Base-by-base conservation (phyloP, 352 stramenopile genomes). In the Phytophthora kernoviae region DNA sequence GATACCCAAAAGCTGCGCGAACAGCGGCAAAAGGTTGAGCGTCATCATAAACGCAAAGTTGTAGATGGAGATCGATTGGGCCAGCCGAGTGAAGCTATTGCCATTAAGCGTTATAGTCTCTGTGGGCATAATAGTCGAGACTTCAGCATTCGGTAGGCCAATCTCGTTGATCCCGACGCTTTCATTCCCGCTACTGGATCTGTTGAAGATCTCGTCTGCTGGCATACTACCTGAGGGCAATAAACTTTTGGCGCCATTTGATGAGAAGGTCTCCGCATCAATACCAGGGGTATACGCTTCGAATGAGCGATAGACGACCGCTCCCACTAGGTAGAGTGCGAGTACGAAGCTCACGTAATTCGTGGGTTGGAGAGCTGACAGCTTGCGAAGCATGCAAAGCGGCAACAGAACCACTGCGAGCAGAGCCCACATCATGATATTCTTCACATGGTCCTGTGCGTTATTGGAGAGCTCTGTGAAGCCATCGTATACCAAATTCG, bases 21-120 rank as follows among this genome's bases (percentile, higher is more conserved):
- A 91, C n/a, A 93, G 58, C 55, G 84, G 81, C 22, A 93, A 55
- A 20, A 93, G 51, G 47, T 93, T 93, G 50, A 91, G 65, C 12
- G 89, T 84, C 75, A 90, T 86, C 65, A 90, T 89, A 60, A 89
- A 93, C 0, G 77, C 81, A 42, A 88, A 91, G 54, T 85, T 91
- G 77, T 87, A 91, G 64, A 93, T 85, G 17, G 81, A 90, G 32
- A 89, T 57, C 10, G 74, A 62, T 50, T 90, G 73, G 22, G 80
- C 64, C 5, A 82, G 48, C 15, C 73, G 77, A 39, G 70, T 73
- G 18, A 70, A 62, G 43, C 43, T 54, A 49, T 54, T 70, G 14
- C 55, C 55, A 7, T 49, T 14, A 20, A 61, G 55, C 20, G 47
- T 17, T 15, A 44, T 4, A 9, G 49, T 26, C 2, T 54, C 45